Percentiles rank a stretch among this genome's conserved stretches.
phyloP scores from a whole-genome alignment of 805 yeast genomes.

The Wickerhamomyces rabaulensis region DNA sequence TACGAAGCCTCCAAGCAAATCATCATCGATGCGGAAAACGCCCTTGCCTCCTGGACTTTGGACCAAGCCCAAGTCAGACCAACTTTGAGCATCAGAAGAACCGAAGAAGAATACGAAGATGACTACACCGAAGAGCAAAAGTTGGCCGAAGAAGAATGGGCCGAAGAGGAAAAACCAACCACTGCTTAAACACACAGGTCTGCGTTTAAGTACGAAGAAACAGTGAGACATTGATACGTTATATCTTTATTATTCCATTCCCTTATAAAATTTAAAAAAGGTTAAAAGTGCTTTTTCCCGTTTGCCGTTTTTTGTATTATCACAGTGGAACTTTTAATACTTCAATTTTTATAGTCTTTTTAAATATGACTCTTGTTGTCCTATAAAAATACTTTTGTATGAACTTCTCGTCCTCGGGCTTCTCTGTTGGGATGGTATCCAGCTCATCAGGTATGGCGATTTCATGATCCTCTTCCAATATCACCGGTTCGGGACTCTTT shows the following conservation, averaged over 20 bases:
- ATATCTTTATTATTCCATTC: not conserved
- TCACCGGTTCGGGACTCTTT: not conserved
- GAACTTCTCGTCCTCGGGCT: constrained; percentile 12
- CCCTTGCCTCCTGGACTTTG: constrained; percentile 79
- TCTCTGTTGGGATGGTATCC: constrained; percentile 3
- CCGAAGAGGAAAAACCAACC: constrained; percentile 31
- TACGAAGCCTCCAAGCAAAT: constrained; percentile 86
- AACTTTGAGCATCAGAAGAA: constrained; percentile 60
- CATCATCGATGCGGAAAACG: constrained; percentile 79
- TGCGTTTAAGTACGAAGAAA: not conserved
- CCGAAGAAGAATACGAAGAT: constrained; percentile 49
- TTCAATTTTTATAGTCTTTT: constrained; percentile 17
- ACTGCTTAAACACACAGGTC: constrained; percentile 12
- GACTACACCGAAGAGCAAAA: constrained; percentile 44
- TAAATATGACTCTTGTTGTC: constrained; percentile 6
- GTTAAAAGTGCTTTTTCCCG: too few species aligned
- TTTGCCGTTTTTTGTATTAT: not conserved
- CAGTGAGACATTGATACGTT: too few species aligned
- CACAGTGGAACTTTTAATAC: constrained; percentile 13
- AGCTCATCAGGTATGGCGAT: constrained; percentile 17
- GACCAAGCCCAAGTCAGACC: constrained; percentile 81
- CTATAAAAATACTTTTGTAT: constrained; percentile 17
- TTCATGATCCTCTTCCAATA: constrained; percentile 10
- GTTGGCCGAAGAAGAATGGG: constrained; percentile 50
- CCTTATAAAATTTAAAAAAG: not conserved